Percentiles rank a stretch among this genome's conserved stretches.
These are phyloP conservation scores for Colletotrichum tropicicola DNA, from an alignment of 2,329 filamentous ascomycete species.

Conservation along the genomic window DNA sequence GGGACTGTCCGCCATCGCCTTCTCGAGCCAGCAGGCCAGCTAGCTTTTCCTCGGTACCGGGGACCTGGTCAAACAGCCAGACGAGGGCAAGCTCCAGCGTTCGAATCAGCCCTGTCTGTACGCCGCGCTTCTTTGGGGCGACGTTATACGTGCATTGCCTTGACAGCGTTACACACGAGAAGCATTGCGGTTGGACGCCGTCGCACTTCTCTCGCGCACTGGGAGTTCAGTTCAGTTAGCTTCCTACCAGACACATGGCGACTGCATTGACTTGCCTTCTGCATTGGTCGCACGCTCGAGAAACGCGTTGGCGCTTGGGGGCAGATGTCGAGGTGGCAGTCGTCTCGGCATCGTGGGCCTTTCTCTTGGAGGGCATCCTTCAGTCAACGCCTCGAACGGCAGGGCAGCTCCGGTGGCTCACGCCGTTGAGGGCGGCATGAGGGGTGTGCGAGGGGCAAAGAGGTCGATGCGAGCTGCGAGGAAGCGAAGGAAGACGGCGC, in stretches of 20 bases:
- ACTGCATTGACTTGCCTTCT: conserved; percentile 45
- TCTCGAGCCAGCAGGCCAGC: conserved; percentile 60
- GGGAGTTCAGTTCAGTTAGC: background rate
- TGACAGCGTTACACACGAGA: conserved; percentile 70
- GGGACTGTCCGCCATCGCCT: conserved; percentile 47
- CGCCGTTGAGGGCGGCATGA: conserved; percentile 24
- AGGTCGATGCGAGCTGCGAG: conserved; percentile 1
- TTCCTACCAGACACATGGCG: background rate
- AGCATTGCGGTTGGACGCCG: conserved; percentile 72
- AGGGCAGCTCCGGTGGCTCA: conserved; percentile 25
- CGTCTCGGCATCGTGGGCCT: conserved; percentile 37
- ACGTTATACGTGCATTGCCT: conserved; percentile 77
- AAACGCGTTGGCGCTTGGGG: conserved; percentile 70
- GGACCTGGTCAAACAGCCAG: conserved; percentile 70
- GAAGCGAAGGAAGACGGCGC: background rate
- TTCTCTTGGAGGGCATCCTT: conserved; percentile 51
- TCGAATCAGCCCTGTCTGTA: conserved; percentile 83
- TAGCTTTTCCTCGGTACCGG: conserved; percentile 67
- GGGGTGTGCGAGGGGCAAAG: background rate
- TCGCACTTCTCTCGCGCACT: conserved; percentile 77
- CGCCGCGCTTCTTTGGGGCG: conserved; percentile 78
- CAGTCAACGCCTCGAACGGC: conserved; percentile 21
- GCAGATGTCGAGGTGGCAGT: conserved; percentile 35
- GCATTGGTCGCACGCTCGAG: conserved; percentile 75
- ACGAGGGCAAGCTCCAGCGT: conserved; percentile 76